Percentiles rank a stretch among this genome's conserved stretches.
Conservation (phyloP, 306 rosid genomes). For the Inga laurina region DNA sequence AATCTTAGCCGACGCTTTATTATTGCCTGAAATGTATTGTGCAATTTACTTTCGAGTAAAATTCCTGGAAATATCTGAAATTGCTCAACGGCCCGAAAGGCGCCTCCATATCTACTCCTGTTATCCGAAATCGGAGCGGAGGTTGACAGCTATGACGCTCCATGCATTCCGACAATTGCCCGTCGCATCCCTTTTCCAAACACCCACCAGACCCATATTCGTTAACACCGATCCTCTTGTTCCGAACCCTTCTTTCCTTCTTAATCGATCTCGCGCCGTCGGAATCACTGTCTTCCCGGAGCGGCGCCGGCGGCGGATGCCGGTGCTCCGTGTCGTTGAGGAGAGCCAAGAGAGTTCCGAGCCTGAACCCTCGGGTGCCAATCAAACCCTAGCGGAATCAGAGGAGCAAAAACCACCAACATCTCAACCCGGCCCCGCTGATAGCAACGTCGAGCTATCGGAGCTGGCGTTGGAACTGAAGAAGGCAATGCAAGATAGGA, state of each 20-base stretch:
- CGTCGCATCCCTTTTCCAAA: constrained; percentile 15
- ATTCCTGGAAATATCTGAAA: background rate
- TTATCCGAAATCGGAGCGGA: constrained; percentile 25
- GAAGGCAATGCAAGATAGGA: constrained; percentile 75
- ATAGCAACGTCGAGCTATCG: constrained; percentile 31
- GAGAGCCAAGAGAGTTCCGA: constrained; percentile 62
- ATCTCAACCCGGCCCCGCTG: background rate
- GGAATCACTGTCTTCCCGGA: background rate
- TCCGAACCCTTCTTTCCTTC: background rate
- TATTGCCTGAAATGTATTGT: too few species aligned
- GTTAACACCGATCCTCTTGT: constrained; percentile 18
- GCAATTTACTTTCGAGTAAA: background rate
- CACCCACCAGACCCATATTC: constrained; percentile 1
- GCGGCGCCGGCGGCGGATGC: background rate
- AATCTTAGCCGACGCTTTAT: too few species aligned
- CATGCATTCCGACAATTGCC: constrained; percentile 30
- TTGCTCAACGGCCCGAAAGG: background rate
- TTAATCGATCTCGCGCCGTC: constrained; percentile 5
- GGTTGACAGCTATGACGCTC: constrained; percentile 31
- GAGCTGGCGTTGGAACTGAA: constrained; percentile 71
- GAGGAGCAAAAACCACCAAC: constrained; percentile 1
- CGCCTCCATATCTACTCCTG: background rate
- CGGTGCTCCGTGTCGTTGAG: constrained; percentile 44
- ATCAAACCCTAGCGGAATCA: constrained; percentile 22
- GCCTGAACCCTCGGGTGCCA: constrained; percentile 26